A percentile compares a stretch with the other conserved stretches of the same genome.
These are phyloP conservation scores for Metarhizium guizhouense DNA, from an alignment of 2,329 filamentous ascomycete genomes.

Conservation along the genomic window DNA sequence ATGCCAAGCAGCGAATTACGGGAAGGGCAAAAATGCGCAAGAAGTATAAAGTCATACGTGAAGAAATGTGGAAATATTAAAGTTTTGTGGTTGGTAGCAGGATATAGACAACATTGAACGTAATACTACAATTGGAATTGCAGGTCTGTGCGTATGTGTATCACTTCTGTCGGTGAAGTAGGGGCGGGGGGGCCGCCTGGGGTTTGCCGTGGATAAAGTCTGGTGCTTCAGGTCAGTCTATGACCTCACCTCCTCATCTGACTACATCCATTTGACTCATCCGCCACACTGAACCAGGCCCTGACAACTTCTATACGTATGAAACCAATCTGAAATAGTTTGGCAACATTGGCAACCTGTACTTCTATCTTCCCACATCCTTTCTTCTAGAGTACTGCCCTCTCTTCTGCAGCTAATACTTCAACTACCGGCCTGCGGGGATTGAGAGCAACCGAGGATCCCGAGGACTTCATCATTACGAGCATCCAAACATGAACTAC, in stretches of 20 bases:
- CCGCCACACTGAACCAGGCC: background rate
- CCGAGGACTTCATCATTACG: background rate
- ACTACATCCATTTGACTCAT: background rate
- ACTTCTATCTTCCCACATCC: no score
- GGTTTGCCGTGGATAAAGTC: no score
- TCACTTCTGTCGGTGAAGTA: background rate
- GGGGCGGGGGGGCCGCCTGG: no score
- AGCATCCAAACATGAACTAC: conserved; percentile 9
- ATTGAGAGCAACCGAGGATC: background rate
- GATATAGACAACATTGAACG: background rate
- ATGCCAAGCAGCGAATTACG: conserved; percentile 46
- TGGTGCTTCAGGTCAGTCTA: background rate
- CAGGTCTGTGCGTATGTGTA: background rate
- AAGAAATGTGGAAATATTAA: conserved; percentile 33
- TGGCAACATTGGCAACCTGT: no score
- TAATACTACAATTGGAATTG: background rate
- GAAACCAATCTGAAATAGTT: no score
- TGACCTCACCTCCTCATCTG: conserved; percentile 1
- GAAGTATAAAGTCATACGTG: conserved; percentile 73
- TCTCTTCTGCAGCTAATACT: no score
- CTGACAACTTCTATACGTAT: no score
- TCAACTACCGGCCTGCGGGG: no score
- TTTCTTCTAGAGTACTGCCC: no score
- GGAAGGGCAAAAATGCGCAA: conserved; percentile 68
- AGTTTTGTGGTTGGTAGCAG: background rate